Conservation (phyloP, 1,139 yeast species). For the Suhomyces yuchorum region DNA sequence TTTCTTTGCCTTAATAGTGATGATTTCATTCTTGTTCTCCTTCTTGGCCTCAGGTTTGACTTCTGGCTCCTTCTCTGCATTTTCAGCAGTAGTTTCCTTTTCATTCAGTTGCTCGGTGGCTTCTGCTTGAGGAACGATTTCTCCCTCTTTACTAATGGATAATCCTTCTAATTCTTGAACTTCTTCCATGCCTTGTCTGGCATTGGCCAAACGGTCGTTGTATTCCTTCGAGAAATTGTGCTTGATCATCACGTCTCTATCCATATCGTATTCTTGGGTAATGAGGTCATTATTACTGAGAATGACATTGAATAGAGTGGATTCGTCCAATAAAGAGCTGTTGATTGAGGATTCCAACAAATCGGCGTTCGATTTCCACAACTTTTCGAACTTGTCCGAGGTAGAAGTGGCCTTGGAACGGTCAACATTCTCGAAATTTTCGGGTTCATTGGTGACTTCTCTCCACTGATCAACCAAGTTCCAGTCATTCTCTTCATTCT, state of each 20-base stretch:
- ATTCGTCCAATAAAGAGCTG: slow-evolving; percentile 17
- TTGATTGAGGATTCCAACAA: slow-evolving; percentile 4
- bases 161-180: slow-evolving; percentile 10
- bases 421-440: slow-evolving; percentile 11
- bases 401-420: slow-evolving; percentile 9
- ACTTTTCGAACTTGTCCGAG: slow-evolving; percentile 21
- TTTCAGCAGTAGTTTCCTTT: neutral
- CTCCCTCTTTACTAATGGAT: slow-evolving; percentile 5
- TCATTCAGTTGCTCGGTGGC: slow-evolving; percentile 9
- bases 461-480: slow-evolving; percentile 32
- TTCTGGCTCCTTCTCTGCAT: slow-evolving; percentile 8
- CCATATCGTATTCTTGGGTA: slow-evolving; percentile 26
- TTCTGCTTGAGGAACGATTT: slow-evolving; percentile 10
- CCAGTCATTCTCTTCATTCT: slow-evolving; percentile 17
- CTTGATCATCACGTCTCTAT: slow-evolving; percentile 18
- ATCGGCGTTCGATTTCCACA: slow-evolving; percentile 8
- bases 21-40: slow-evolving; percentile 51
- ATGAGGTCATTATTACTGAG: slow-evolving; percentile 7
- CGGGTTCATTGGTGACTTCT: slow-evolving; percentile 14
- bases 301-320: slow-evolving; percentile 18
- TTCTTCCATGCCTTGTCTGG: slow-evolving; percentile 23
- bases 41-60: neutral
- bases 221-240: slow-evolving; percentile 23
- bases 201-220: slow-evolving; percentile 20
- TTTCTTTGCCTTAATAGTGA: slow-evolving; percentile 50